Percentiles rank a stretch among this genome's conserved stretches.
Evolutionary conservation across 495 filamentous ascomycete genomes (phyloP).

Genomic region (Penicillium waksmanii): DNA sequence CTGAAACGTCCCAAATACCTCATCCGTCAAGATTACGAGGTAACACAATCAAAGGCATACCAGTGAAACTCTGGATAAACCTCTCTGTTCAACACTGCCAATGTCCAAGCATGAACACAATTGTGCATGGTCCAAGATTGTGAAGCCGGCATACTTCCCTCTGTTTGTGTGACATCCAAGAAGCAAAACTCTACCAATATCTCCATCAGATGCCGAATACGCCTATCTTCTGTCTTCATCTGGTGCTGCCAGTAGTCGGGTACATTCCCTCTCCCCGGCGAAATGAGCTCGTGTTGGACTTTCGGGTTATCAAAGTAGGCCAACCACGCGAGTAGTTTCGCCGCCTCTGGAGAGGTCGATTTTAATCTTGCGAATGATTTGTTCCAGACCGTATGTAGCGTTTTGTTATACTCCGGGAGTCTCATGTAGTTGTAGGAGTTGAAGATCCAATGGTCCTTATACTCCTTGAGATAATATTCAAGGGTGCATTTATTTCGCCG

Average conservation of each 20-base stretch:
- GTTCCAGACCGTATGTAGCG: constrained; percentile 16
- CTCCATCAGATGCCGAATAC: constrained; percentile 7
- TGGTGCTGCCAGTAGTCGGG: constrained; percentile 15
- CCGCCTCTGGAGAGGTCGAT: constrained; percentile 10
- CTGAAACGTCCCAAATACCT: too few relatives aligned
- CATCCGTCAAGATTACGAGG: not conserved
- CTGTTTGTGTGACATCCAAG: constrained; percentile 1
- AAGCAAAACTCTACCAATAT: constrained; percentile 13
- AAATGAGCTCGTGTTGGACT: constrained; percentile 10
- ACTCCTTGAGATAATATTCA: constrained; percentile 12
- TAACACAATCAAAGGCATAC: constrained; percentile 19
- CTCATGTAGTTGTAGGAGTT: constrained; percentile 1
- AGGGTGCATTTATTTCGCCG: constrained; percentile 3
- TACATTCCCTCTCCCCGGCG: not conserved
- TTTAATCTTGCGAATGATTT: constrained; percentile 12
- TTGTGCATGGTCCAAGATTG: constrained; percentile 17
- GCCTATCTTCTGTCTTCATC: constrained; percentile 2
- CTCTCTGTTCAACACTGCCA: constrained; percentile 11
- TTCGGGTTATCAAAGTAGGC: constrained; percentile 23
- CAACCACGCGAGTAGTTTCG: constrained; percentile 13
- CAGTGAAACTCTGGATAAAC: constrained; percentile 10
- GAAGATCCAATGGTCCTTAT: constrained; percentile 14
- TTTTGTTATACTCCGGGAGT: constrained; percentile 9
- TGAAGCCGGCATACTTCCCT: not conserved
- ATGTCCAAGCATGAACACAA: constrained; percentile 20